Base-by-base conservation (phyloP, 192 early-diverging fungal species). In the Backusella mclennaniae region DNA sequence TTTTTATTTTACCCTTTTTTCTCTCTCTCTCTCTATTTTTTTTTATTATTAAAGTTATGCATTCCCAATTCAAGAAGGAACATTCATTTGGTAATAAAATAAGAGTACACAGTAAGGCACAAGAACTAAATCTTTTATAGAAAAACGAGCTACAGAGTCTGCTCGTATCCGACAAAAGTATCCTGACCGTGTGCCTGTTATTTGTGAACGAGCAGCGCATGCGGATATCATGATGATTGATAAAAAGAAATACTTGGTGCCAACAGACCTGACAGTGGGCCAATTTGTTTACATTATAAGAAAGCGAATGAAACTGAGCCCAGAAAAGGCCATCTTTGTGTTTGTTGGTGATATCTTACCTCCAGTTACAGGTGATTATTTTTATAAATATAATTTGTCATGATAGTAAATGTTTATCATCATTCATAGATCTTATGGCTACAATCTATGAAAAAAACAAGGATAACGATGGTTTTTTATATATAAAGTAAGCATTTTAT, bases 241-340 rank as follows among this genome's bases (percentile, higher is more conserved):
- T 87, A 99, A 99, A 92, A 99, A 98, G 82, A 99, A 99, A 82
- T 99, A 98, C 74, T 86, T 99, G 70, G 98, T 99, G 5, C 98
- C 98, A 11, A 90, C 93, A 69, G 97, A 98, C 79, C 85, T 99
- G 68, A 99, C 97, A 12, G 96, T 99, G 19, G 97, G 96, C 29
- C 97, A 99, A 83, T 98, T 98, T 82, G 96, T 98, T 71, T 99
- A 97, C 74, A 95, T 96, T 52, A 96, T 96, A 79, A 89, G 97
- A 76, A 98, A 98, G 85, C 91, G 97, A 71, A 98, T 98, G 89
- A 96, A 95, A 90, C 86, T 98, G 49, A 94, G 91, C 81, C 94
- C 96, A 26, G 97, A 98, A 73, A 97, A 98, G 89, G 98, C 98
- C 70, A 98, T 99, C 82, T 98, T 98, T 84, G 97, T 99, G 77